Percentiles rank a stretch among this genome's conserved stretches.
Evolutionary conservation across 2,329 filamentous ascomycete genomes (phyloP).

Genomic region (Neofusicoccum sp.): DNA sequence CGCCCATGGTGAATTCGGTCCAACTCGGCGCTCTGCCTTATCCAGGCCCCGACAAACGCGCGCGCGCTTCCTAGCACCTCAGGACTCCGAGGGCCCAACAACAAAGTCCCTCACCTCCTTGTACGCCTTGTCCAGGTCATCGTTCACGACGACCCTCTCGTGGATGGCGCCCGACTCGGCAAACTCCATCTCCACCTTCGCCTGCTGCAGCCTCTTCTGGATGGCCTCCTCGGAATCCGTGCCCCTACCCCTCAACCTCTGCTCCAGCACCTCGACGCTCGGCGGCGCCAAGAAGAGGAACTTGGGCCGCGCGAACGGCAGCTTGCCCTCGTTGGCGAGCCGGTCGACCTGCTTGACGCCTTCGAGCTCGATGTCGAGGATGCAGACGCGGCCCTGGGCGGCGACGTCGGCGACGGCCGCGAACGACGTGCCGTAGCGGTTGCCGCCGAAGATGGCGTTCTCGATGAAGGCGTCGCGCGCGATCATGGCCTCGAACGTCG

Average conservation of each 20-base stretch:
- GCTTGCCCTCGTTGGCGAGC: conserved; percentile 56
- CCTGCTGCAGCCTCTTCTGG: conserved; percentile 47
- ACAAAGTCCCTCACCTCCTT: conserved; percentile 52
- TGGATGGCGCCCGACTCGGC: conserved; percentile 44
- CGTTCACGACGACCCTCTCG: conserved; percentile 53
- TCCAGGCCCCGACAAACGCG: no score
- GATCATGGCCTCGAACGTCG: conserved; percentile 67
- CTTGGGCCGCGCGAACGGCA: conserved; percentile 63
- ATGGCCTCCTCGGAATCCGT: conserved; percentile 51
- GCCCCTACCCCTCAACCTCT: conserved; percentile 46
- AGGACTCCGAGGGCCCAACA: conserved; percentile 32
- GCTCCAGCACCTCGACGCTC: conserved; percentile 69
- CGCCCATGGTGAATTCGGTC: no score
- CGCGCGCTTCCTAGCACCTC: not conserved
- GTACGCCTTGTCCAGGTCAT: conserved; percentile 51
- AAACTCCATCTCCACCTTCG: conserved; percentile 45
- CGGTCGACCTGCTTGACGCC: conserved; percentile 83
- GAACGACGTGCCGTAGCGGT: conserved; percentile 83
- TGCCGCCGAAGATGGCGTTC: conserved; percentile 80
- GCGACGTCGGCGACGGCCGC: conserved; percentile 74
- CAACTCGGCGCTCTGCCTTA: no score
- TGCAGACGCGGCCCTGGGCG: conserved; percentile 69
- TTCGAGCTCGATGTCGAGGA: conserved; percentile 97
- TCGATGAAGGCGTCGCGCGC: conserved; percentile 76
- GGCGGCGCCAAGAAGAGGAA: conserved; percentile 87